A percentile compares a stretch with the other conserved stretches of the same genome.
These are phyloP conservation scores for Ceratocystis variospora DNA, from an alignment of 2,329 filamentous ascomycete genomes.

Conservation along the genomic window DNA sequence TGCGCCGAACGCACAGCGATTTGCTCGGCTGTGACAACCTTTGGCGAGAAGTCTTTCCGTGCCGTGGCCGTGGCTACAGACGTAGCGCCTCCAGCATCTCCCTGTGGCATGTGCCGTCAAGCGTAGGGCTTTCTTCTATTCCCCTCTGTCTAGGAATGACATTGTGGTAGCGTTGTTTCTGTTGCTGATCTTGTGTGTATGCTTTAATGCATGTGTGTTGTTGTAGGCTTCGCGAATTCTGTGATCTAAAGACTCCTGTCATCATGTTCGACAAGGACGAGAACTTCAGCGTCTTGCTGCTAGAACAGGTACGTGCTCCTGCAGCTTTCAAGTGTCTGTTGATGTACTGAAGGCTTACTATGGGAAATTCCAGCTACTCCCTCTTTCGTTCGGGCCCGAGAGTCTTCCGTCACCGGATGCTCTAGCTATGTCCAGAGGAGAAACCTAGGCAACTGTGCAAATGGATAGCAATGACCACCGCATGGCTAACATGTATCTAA, in stretches of 20 bases:
- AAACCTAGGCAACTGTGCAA: neutral
- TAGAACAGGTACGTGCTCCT: conserved; percentile 45
- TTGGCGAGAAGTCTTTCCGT: conserved; percentile 45
- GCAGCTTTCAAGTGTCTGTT: neutral
- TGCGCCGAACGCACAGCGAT: conserved; percentile 90
- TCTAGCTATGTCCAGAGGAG: neutral
- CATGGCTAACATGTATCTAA: neutral
- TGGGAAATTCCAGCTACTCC: conserved; percentile 39
- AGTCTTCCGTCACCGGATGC: conserved; percentile 32
- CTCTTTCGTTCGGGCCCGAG: conserved; percentile 54
- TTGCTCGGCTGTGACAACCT: conserved; percentile 55
- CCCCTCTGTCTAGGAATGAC: neutral
- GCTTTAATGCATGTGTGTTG: neutral
- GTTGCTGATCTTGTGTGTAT: conserved; percentile 7
- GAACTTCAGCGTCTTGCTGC: conserved; percentile 52
- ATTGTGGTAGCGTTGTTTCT: neutral
- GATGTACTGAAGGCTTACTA: neutral
- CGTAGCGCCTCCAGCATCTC: conserved; percentile 52
- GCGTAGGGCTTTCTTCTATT: conserved; percentile 45
- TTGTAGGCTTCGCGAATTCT: conserved; percentile 64
- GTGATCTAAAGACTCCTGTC: conserved; percentile 53
- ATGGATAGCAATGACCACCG: neutral
- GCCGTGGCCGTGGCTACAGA: conserved; percentile 81
- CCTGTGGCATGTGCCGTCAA: conserved; percentile 93
- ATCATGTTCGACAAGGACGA: conserved; percentile 86